phyloP scores from a whole-genome alignment of 106 monocot genomes.

The Agapanthus africanus region DNA sequence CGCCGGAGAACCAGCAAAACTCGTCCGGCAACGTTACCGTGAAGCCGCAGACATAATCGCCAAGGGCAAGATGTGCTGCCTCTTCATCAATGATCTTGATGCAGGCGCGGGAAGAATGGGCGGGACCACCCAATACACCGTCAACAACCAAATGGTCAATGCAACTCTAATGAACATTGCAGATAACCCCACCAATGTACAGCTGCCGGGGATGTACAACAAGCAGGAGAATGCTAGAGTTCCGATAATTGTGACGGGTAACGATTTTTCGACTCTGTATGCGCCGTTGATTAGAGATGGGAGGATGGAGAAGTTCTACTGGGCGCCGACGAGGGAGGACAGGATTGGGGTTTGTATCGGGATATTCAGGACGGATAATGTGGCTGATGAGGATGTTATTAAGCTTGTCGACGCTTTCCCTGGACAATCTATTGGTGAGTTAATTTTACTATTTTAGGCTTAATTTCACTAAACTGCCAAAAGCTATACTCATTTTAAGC shows the following conservation, averaged over 20 bases:
- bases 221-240: slow-evolving; percentile 93
- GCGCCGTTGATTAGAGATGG: slow-evolving; percentile 97
- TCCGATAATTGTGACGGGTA: slow-evolving; percentile 90
- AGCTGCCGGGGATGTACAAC: slow-evolving; percentile 99
- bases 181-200: slow-evolving; percentile 91
- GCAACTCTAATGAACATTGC: slow-evolving; percentile 99
- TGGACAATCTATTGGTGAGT: slow-evolving; percentile 98
- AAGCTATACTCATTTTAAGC: no score
- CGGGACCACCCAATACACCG: slow-evolving; percentile 96
- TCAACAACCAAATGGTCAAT: slow-evolving; percentile 99
- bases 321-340: slow-evolving; percentile 95
- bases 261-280: slow-evolving; percentile 97
- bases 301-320: slow-evolving; percentile 99
- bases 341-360: slow-evolving; percentile 76
- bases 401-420: slow-evolving; percentile 90
- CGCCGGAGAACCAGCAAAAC: slow-evolving; percentile 92
- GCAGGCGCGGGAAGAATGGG: slow-evolving; percentile 96
- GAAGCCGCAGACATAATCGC: slow-evolving; percentile 89
- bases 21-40: slow-evolving; percentile 93
- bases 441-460: no score
- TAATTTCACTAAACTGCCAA: no score
- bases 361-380: slow-evolving; percentile 82
- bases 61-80: slow-evolving; percentile 92
- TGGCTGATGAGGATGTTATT: slow-evolving; percentile 48
- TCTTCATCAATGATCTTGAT: slow-evolving; percentile 99